These are phyloP conservation scores for Picea glauca DNA, from an alignment of 75 land plant species.

Conservation along the genomic window DNA sequence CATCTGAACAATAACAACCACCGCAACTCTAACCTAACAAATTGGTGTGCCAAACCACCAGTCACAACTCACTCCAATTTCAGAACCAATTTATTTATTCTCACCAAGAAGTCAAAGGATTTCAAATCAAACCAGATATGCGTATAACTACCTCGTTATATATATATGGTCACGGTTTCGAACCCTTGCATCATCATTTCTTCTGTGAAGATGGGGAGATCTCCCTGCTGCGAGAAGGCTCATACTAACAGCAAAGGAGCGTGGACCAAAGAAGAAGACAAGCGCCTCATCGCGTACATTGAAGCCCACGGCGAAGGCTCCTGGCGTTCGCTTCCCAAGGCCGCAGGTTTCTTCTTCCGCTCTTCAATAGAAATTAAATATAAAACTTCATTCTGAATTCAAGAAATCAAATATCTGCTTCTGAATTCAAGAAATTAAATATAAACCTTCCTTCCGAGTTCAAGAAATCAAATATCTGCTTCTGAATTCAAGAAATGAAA, in stretches of 20 bases:
- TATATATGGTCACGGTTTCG: no score
- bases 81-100: no score
- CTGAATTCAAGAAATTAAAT: not conserved
- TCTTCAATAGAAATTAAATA: not conserved
- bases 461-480: not conserved
- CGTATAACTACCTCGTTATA: no score
- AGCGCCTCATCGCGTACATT: constrained; percentile 41
- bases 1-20: no score
- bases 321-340: constrained; percentile 63
- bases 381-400: no score
- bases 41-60: no score
- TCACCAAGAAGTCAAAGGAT: no score
- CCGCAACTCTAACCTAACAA: no score
- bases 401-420: not conserved
- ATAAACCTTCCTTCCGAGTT: no score
- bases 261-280: constrained; percentile 65
- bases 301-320: constrained; percentile 61
- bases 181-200: no score
- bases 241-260: constrained; percentile 59
- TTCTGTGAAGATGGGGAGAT: constrained; percentile 38
- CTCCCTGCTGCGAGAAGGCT: constrained; percentile 60
- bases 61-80: no score
- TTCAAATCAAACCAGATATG: no score
- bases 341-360: constrained; percentile 22
- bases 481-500: not conserved